These are phyloP conservation scores for Termitomyces sp. DNA, from an alignment of 768 basidiomycete species.

Conservation along the genomic window DNA sequence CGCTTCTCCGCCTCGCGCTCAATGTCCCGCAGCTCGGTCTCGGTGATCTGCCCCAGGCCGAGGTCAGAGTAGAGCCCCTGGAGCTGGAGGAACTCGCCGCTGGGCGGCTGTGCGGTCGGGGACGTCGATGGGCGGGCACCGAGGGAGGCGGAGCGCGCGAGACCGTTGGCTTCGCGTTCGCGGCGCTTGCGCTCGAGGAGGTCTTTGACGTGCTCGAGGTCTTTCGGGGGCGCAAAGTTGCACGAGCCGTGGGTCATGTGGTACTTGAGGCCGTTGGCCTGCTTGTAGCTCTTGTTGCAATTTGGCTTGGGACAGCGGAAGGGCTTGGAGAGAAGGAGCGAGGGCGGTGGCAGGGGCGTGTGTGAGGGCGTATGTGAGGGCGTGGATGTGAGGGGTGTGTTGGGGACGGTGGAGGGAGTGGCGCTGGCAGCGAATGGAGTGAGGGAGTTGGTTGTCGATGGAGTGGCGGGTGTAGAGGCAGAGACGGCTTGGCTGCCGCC, in stretches of 20 bases:
- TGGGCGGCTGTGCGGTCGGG: not conserved
- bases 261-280: conserved; percentile 93
- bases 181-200: conserved; percentile 54
- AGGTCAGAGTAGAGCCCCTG: conserved; percentile 20
- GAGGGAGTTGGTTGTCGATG: conserved; percentile 15
- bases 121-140: conserved; percentile 1
- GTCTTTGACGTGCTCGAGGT: conserved; percentile 71
- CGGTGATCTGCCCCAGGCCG: conserved; percentile 45
- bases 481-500: conserved; percentile 10
- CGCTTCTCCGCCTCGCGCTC: conserved; percentile 83
- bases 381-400: conserved; percentile 1
- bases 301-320: conserved; percentile 93
- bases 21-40: conserved; percentile 63
- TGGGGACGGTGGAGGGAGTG: conserved; percentile 1
- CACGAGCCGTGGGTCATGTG: conserved; percentile 92
- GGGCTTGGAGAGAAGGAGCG: conserved; percentile 74
- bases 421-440: conserved; percentile 3
- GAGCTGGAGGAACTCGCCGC: conserved; percentile 7
- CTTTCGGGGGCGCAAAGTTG: conserved; percentile 89
- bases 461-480: conserved; percentile 15
- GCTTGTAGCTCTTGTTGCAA: conserved; percentile 95
- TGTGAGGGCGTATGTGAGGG: conserved; percentile 30
- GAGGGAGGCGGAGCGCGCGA: conserved; percentile 10
- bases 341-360: conserved; percentile 34
- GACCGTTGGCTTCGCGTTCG: conserved; percentile 25